Base-by-base conservation (phyloP, 805 yeast species). In the Pichia ethanolica region DNA sequence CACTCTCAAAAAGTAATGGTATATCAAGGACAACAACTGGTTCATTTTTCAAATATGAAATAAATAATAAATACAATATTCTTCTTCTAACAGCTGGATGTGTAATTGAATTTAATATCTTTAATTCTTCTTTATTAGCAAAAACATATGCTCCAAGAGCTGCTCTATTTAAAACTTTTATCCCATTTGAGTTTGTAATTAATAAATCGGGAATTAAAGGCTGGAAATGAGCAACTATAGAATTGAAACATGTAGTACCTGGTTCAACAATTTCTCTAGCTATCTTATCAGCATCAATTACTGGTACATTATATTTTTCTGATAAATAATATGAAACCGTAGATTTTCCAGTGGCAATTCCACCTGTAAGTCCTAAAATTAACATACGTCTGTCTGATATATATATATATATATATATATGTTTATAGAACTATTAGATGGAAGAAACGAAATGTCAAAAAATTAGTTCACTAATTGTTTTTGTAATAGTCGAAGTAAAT, bases 321-420 rank as follows among this genome's bases (percentile, higher is more conserved):
- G 64, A 53, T 10, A 93, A 67, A 35, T 77, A 65, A 14, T 68
- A 61, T 0, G 97, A 87, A 0, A 87, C 97, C 0, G 98, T 91
- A 20, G 96, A 84, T 61, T 93, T 93, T 3, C 99, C 99, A n/a
- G 93, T 77, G 5, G 97, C 96, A 45, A 93, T 93, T 1, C 97
- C 97, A 2, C 99, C 99, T 0, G 99, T 93, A n/a, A 93, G 75
- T 1, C 99, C 99, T 6, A 93, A 77, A 34, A 93, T 75, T 42
- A 93, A 75, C 99, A 93, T 91, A 20, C 3, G 20, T 20, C 20
- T 20, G 20, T 20, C 20, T 20, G 3, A 20, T 30, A 9, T 9
- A 30, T 30, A 30, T 30, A 30, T 30, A 30, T 30, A 30, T 30
- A 6, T 30, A 6, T 30, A 30, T 9, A 6, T 30, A 30, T 7